These are phyloP conservation scores for Diplodia seriata DNA, from an alignment of 2,329 filamentous ascomycete genomes.

Conservation along the genomic window DNA sequence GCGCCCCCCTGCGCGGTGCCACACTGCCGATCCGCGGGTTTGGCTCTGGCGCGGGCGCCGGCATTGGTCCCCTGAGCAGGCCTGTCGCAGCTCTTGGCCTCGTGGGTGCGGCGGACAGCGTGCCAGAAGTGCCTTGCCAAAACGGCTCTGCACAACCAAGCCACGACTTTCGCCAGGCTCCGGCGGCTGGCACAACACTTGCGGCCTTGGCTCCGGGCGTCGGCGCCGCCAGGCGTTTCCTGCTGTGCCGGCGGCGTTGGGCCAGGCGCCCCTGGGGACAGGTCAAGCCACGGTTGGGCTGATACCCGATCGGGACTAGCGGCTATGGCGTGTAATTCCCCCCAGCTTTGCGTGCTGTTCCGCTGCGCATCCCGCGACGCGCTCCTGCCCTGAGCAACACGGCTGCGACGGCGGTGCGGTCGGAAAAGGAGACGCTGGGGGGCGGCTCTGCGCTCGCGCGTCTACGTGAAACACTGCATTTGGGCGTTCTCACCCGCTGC, in stretches of 20 bases:
- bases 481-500: constrained; percentile 17
- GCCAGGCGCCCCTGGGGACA: not conserved
- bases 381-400: not conserved
- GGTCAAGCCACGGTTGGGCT: constrained; percentile 6
- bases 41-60: constrained; percentile 4
- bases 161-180: not conserved
- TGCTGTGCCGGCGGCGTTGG: not conserved
- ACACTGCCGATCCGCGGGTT: constrained; percentile 15
- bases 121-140: not conserved
- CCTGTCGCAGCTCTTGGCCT: constrained; percentile 5
- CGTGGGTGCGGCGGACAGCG: constrained; percentile 21
- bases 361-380: not conserved
- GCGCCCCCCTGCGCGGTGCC: not conserved
- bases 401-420: not conserved
- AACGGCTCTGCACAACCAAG: constrained; percentile 13
- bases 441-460: constrained; percentile 19
- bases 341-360: constrained; percentile 28
- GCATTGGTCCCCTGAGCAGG: constrained; percentile 19
- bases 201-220: constrained; percentile 11
- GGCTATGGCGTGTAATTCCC: constrained; percentile 23
- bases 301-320: not conserved
- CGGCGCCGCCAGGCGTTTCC: constrained; percentile 13
- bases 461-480: constrained; percentile 10
- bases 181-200: no score
- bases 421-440: not conserved